Evolutionary conservation across 140 eudicot species (phyloP).

Genomic region (Senecio squalidus): DNA sequence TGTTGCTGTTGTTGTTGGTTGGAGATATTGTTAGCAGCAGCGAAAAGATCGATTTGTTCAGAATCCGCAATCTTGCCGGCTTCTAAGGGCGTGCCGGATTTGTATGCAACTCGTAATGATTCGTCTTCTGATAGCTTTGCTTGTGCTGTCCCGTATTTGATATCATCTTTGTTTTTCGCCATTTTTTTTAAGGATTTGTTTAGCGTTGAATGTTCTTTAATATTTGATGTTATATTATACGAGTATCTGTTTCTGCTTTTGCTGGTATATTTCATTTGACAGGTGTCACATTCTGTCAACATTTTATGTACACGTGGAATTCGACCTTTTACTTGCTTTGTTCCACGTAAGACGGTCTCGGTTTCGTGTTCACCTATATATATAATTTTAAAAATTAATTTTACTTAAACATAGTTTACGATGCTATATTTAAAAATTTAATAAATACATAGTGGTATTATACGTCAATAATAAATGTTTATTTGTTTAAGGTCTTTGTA

Average conservation of each 20-base stretch:
- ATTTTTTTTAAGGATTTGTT: conserved; percentile 12
- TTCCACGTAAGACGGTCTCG: conserved; percentile 8
- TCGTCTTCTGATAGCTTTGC: conserved; percentile 46
- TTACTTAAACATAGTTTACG: no score
- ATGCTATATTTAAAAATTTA: background rate
- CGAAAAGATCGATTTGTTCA: conserved; percentile 43
- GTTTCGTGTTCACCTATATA: no score
- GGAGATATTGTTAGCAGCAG: conserved; percentile 36
- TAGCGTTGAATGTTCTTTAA: no score
- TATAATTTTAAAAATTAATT: no score
- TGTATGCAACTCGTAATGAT: conserved; percentile 36
- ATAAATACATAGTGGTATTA: no score
- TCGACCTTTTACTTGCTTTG: background rate
- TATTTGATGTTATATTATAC: background rate
- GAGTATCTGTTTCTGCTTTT: background rate
- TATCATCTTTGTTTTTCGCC: conserved; percentile 56
- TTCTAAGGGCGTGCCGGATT: conserved; percentile 53
- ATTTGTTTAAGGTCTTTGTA: no score
- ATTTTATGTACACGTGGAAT: background rate
- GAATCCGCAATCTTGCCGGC: conserved; percentile 51
- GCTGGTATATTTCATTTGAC: background rate
- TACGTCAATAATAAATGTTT: no score
- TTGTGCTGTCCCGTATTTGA: conserved; percentile 40
- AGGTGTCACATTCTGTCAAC: background rate
- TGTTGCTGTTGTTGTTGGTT: conserved; percentile 9